These are phyloP conservation scores for Phytopythium boreale DNA, from an alignment of 352 stramenopile species.

Conservation along the genomic window DNA sequence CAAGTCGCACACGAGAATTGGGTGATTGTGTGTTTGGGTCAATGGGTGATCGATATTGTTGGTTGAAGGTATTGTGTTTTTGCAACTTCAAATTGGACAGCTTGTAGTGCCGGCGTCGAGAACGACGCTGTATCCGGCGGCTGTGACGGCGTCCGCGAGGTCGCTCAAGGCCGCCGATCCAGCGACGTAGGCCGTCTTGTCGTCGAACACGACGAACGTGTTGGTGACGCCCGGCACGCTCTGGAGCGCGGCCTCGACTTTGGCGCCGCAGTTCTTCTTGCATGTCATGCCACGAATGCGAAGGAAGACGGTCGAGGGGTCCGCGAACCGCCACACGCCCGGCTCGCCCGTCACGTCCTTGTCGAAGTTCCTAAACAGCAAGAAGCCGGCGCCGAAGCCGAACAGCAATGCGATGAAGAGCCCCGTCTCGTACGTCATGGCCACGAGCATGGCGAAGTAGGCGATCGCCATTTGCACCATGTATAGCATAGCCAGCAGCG, in stretches of 20 bases:
- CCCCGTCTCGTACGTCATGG: conserved; percentile 81
- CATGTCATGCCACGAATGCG: conserved; percentile 88
- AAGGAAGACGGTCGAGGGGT: conserved; percentile 61
- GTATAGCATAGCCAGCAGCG: conserved; percentile 58
- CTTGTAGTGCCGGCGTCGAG: not conserved
- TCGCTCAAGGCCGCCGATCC: conserved; percentile 45
- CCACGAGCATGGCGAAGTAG: conserved; percentile 81
- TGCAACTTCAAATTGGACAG: not conserved
- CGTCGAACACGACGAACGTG: conserved; percentile 70
- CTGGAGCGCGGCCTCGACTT: conserved; percentile 33
- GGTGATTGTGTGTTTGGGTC: not conserved
- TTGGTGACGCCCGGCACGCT: conserved; percentile 55
- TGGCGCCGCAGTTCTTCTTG: conserved; percentile 79
- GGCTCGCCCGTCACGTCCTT: conserved; percentile 60
- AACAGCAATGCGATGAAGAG: conserved; percentile 76
- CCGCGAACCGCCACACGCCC: conserved; percentile 59
- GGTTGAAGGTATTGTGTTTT: not conserved
- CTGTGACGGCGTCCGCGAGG: conserved; percentile 60
- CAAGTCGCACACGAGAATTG: too few relatives aligned
- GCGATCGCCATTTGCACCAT: conserved; percentile 69
- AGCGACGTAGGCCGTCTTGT: conserved; percentile 69
- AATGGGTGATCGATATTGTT: not conserved
- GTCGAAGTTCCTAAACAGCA: conserved; percentile 79
- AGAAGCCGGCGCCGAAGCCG: conserved; percentile 67
- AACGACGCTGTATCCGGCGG: conserved; percentile 54